phyloP scores from a whole-genome alignment of 768 basidiomycete genomes.

The Mycena filopes region DNA sequence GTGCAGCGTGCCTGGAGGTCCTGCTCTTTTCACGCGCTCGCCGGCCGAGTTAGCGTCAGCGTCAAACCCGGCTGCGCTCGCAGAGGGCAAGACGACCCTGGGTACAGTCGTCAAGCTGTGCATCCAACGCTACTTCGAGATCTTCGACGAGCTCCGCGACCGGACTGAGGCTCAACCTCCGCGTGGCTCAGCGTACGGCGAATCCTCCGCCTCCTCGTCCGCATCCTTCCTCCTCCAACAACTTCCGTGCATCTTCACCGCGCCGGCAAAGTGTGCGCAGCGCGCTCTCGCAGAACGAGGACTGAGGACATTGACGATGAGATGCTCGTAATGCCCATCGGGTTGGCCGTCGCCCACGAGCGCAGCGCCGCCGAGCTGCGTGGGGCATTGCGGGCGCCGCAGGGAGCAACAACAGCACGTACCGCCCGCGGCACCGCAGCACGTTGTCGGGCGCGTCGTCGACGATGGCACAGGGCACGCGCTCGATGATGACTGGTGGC shows the following conservation, averaged over 20 bases:
- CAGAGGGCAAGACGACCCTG: slow-evolving; percentile 69
- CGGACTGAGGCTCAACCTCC: slow-evolving; percentile 67
- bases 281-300: slow-evolving; percentile 55
- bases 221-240: slow-evolving; percentile 4
- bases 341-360: slow-evolving; percentile 46
- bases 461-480: slow-evolving; percentile 34
- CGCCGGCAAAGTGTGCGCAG: slow-evolving; percentile 36
- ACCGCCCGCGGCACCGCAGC: slow-evolving; percentile 56
- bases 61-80: slow-evolving; percentile 41
- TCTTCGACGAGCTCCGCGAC: slow-evolving; percentile 86
- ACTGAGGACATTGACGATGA: slow-evolving; percentile 82
- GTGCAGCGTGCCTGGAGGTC: slow-evolving; percentile 68
- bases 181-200: slow-evolving; percentile 40
- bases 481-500: slow-evolving; percentile 30
- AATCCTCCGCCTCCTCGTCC: slow-evolving; percentile 37
- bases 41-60: slow-evolving; percentile 28
- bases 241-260: slow-evolving; percentile 28
- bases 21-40: slow-evolving; percentile 47
- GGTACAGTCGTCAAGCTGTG: slow-evolving; percentile 80
- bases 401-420: slow-evolving; percentile 29
- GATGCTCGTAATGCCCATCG: slow-evolving; percentile 79
- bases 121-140: slow-evolving; percentile 85
- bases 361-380: slow-evolving; percentile 48
- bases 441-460: slow-evolving; percentile 43
- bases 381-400: slow-evolving; percentile 42